Percentiles rank a stretch among this genome's conserved stretches.
Evolutionary conservation across 305 asterid species (phyloP).

Genomic region (Solanum hybrid): DNA sequence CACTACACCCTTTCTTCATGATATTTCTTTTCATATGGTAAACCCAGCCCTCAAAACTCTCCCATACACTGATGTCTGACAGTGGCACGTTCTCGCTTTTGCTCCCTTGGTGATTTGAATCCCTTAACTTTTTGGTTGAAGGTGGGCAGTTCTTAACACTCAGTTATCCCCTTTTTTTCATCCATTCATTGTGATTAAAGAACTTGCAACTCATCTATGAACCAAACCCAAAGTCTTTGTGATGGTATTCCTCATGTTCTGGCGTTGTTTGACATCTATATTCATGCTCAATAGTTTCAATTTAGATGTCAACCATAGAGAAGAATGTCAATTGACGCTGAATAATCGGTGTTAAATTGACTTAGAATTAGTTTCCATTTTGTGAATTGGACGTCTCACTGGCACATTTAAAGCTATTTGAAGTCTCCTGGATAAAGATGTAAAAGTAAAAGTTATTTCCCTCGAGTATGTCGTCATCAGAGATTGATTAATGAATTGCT

Average conservation of each 20-base stretch:
- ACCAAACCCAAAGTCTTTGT: neutral
- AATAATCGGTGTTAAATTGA: neutral
- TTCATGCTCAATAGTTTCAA: neutral
- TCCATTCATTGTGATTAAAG: neutral
- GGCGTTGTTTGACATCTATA: neutral
- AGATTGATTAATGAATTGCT: neutral
- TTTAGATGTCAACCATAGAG: neutral
- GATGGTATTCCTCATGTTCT: neutral
- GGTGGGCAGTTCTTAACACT: neutral
- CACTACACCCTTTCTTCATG: neutral
- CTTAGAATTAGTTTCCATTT: neutral
- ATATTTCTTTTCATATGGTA: neutral
- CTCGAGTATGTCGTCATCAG: neutral
- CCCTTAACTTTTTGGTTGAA: neutral
- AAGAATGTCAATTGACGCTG: neutral
- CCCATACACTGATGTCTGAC: neutral
- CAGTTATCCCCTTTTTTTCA: neutral
- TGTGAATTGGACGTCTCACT: neutral
- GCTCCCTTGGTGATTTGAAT: neutral
- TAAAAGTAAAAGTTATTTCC: neutral
- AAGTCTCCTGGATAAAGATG: neutral
- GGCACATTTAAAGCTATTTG: neutral
- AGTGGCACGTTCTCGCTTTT: neutral
- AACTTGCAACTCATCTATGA: neutral
- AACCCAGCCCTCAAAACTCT: neutral